Evolutionary conservation across 2,329 filamentous ascomycete genomes (phyloP).

Genomic region (Metarhizium robertsii): DNA sequence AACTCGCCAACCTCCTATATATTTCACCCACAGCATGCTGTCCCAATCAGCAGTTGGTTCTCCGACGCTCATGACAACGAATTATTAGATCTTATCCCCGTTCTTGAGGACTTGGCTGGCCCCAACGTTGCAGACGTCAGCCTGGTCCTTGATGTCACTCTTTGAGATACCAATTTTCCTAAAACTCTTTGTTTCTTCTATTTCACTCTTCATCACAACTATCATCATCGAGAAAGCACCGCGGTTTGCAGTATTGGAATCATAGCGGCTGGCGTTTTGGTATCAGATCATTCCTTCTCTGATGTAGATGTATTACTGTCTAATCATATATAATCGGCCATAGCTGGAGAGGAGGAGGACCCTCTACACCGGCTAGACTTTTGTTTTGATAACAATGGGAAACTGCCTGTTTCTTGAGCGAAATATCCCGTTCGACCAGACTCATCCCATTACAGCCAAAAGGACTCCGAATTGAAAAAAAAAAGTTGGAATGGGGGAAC

Average conservation of each 20-base stretch:
- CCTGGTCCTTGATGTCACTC: conserved; percentile 87
- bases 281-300: conserved; percentile 37
- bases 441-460: conserved; percentile 20
- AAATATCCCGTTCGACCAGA: conserved; percentile 14
- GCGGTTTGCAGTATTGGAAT: conserved; percentile 28
- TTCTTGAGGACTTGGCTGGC: conserved; percentile 91
- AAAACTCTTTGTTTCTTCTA: conserved; percentile 16
- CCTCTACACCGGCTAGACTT: conserved; percentile 2
- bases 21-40: conserved; percentile 97
- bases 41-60: conserved; percentile 99
- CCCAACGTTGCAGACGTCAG: conserved; percentile 89
- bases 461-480: conserved; percentile 18
- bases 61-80: conserved; percentile 99
- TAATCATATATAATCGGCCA: conserved; percentile 39
- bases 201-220: conserved; percentile 18
- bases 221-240: conserved; percentile 20
- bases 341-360: not conserved
- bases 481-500: conserved; percentile 13
- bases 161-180: conserved; percentile 37
- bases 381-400: conserved; percentile 6
- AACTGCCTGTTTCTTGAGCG: conserved; percentile 6
- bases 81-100: conserved; percentile 90
- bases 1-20: conserved; percentile 99
- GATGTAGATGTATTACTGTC: conserved; percentile 42
- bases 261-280: conserved; percentile 52